Evolutionary conservation across 331 rosid species (phyloP).

Genomic region (Pyrus hybrid): DNA sequence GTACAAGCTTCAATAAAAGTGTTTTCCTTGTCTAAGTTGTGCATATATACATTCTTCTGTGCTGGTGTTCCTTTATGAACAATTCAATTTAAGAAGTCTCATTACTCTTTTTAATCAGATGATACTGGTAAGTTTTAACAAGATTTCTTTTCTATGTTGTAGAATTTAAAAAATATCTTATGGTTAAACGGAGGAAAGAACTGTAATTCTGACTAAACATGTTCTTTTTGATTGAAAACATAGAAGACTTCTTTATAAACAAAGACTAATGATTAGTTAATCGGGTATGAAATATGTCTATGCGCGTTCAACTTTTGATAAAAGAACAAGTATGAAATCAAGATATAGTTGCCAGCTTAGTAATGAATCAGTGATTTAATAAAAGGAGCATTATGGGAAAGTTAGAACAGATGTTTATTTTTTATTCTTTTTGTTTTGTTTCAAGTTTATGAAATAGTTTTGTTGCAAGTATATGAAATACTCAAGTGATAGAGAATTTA

Average conservation of each 20-base stretch:
- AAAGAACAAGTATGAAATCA: background rate
- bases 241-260: background rate
- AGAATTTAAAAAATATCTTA: background rate
- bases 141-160: background rate
- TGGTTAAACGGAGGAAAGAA: background rate
- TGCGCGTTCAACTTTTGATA: background rate
- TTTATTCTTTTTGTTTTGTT: background rate
- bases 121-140: background rate
- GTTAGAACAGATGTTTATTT: background rate
- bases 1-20: constrained; percentile 28
- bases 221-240: background rate
- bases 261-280: background rate
- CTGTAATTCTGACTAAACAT: background rate
- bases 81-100: background rate
- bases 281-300: background rate
- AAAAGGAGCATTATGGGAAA: background rate
- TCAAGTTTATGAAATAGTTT: background rate
- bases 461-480: no score
- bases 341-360: background rate
- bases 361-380: background rate
- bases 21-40: background rate
- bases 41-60: background rate
- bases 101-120: background rate
- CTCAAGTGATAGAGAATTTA: background rate
- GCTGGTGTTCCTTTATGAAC: background rate